Evolutionary conservation across 345 rosid species (phyloP), one percentile per base, ranked within the genome.

Genomic region (Populus alba): DNA sequence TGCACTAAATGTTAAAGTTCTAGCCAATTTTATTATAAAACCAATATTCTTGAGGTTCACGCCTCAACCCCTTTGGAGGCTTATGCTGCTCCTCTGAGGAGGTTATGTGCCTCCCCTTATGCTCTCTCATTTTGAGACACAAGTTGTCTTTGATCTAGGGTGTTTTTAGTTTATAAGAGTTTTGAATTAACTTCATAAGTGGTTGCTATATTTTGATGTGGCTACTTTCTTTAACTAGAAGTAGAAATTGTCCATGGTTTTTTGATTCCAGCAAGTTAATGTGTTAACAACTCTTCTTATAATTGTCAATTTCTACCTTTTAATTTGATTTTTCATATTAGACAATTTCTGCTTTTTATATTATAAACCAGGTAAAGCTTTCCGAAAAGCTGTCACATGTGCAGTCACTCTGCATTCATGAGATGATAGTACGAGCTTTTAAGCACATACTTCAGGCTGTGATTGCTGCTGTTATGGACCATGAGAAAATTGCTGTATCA

Each of bases 391-490:
- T 96, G 72, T 90, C 98, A 70, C 99, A 96, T 81, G 98, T 94
- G 75, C 98, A 92, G 81, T 94, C 98, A 62, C 91, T 96, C 79
- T 96, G 97, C 86, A 87, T 92, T 75, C 98, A 95, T 77, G 99
- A 95, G 92, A 95, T 95, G 99, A 90, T 95, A 79, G 97, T 91
- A 80, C 84, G 99, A 73, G 99, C 97, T 73, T 92, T 92, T 82
- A 95, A 95, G 88, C 98, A 93, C 77, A 83, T 93, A 81, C 90
- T 95, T 79, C 98, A 82, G 87, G 96, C 95, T 55, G 95, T 93
- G 83, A 88, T 95, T 86, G 91, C 99, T 85, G 89, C 89, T 68
- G 89, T 84, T 63, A 79, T 20, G 68, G 82, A 89, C 83, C 86
- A 87, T 78, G 90, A 89, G 74, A 87, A 85, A 80, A 78, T 95